phyloP scores from a whole-genome alignment of 2,329 filamentous ascomycete species.

The Fusarium pilosicola region DNA sequence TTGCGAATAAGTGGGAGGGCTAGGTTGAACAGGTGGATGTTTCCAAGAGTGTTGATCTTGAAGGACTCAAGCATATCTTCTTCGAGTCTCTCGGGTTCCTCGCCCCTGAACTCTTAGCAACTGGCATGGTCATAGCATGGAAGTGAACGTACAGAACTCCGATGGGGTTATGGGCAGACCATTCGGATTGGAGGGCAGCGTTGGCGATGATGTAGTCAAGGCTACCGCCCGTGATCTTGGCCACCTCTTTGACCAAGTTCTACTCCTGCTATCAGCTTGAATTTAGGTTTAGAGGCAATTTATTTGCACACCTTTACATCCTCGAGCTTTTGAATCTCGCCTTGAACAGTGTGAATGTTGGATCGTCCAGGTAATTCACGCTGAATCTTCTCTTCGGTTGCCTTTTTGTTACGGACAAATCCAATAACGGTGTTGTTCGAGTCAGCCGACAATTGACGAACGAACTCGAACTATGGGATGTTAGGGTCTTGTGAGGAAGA shows the following conservation, averaged over 20 bases:
- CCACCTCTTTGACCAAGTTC: conserved; percentile 41
- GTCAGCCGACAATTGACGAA: conserved; percentile 55
- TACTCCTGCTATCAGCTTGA: neutral
- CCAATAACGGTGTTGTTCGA: conserved; percentile 54
- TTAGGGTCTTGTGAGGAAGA: accelerated
- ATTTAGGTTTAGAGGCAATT: accelerated
- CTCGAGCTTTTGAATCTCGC: conserved; percentile 12
- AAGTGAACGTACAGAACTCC: conserved; percentile 24
- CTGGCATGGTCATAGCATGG: accelerated
- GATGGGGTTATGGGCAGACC: conserved; percentile 37
- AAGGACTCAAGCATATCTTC: conserved; percentile 43
- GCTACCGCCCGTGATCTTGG: conserved; percentile 49
- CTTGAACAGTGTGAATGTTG: conserved; percentile 29
- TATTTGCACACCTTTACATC: conserved; percentile 8
- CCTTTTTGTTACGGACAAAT: conserved; percentile 55
- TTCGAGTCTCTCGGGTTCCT: conserved; percentile 19
- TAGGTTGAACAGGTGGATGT: conserved; percentile 62
- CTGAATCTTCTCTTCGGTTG: conserved; percentile 52
- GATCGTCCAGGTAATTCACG: conserved; percentile 42
- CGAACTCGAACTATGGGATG: conserved; percentile 44
- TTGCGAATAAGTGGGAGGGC: conserved; percentile 64
- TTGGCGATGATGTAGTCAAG: conserved; percentile 66
- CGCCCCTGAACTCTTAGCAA: neutral
- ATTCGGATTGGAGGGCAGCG: conserved; percentile 50
- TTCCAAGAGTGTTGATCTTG: conserved; percentile 61